phyloP scores from a whole-genome alignment of 768 basidiomycete species.

The Xerocomellus chrysenteron region DNA sequence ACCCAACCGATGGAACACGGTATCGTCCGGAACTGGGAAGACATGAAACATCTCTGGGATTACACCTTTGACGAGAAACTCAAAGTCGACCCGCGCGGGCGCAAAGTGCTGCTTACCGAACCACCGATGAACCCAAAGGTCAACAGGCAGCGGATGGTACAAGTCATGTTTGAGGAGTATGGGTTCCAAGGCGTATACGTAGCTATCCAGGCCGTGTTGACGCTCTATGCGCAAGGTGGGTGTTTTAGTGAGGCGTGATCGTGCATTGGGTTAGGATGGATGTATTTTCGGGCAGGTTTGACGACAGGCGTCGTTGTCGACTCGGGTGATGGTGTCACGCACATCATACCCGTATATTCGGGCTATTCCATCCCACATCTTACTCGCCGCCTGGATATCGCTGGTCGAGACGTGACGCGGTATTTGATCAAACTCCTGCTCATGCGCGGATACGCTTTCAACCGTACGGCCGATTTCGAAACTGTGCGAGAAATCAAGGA shows the following conservation, averaged over 20 bases:
- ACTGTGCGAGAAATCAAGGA: constrained; percentile 99
- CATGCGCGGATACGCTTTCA: constrained; percentile 99
- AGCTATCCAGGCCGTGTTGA: constrained; percentile 97
- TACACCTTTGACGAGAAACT: constrained; percentile 98
- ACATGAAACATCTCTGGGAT: constrained; percentile 98
- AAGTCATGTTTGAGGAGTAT: constrained; percentile 99
- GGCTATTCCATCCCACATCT: constrained; percentile 95
- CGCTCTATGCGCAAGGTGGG: constrained; percentile 96
- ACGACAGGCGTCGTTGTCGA: constrained; percentile 99
- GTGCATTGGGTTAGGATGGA: background rate
- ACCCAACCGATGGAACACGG: constrained; percentile 99
- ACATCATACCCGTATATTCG: constrained; percentile 98
- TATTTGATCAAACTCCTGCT: constrained; percentile 99
- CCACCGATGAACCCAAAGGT: constrained; percentile 98
- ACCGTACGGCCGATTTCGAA: constrained; percentile 98
- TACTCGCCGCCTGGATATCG: constrained; percentile 92
- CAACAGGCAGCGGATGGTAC: constrained; percentile 91
- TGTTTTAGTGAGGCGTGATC: constrained; percentile 10
- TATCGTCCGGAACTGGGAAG: constrained; percentile 98
- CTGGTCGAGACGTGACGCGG: constrained; percentile 96
- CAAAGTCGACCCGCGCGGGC: constrained; percentile 78
- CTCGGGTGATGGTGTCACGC: constrained; percentile 98
- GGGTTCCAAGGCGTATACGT: constrained; percentile 95
- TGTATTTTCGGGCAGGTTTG: constrained; percentile 58
- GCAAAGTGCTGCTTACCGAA: constrained; percentile 92